These are phyloP conservation scores for Stachybotrys elegans DNA, from an alignment of 2,329 filamentous ascomycete genomes.

Conservation along the genomic window DNA sequence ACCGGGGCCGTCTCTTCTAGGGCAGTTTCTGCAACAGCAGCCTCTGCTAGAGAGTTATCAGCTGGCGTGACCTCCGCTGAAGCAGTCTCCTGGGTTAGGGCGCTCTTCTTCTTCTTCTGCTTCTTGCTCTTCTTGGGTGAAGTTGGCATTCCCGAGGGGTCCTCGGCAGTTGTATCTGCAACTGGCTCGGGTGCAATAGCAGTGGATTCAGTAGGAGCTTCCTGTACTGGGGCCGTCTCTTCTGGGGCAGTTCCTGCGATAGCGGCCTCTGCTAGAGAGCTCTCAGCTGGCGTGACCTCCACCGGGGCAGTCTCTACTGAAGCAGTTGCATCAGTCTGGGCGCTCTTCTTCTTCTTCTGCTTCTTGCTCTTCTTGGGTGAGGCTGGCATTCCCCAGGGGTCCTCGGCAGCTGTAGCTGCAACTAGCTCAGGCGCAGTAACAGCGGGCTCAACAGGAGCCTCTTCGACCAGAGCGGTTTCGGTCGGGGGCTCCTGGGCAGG, in stretches of 20 bases:
- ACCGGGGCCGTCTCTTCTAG: too few relatives aligned
- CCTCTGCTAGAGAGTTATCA: background rate
- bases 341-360: conserved; percentile 22
- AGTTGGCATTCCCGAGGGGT: conserved; percentile 3
- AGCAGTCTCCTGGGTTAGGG: background rate
- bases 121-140: conserved; percentile 21
- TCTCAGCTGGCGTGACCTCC: too few relatives aligned
- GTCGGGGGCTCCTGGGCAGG: too few relatives aligned
- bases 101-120: conserved; percentile 22
- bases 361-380: conserved; percentile 21
- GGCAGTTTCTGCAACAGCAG: background rate
- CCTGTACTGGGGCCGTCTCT: too few relatives aligned
- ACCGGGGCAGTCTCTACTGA: background rate
- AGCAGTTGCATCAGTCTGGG: background rate
- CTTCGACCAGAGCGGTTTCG: background rate
- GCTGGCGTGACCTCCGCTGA: background rate
- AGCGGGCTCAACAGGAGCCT: background rate
- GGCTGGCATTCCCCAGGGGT: conserved; percentile 3
- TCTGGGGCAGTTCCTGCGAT: too few relatives aligned
- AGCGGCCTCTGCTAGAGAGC: too few relatives aligned
- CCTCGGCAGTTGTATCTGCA: background rate
- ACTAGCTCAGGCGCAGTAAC: background rate
- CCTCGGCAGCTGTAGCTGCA: background rate
- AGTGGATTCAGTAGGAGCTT: background rate
- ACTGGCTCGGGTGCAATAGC: background rate